Evolutionary conservation across 805 yeast genomes (phyloP), one percentile per base, ranked within the genome.

Genomic region (Pichia eremophila): DNA sequence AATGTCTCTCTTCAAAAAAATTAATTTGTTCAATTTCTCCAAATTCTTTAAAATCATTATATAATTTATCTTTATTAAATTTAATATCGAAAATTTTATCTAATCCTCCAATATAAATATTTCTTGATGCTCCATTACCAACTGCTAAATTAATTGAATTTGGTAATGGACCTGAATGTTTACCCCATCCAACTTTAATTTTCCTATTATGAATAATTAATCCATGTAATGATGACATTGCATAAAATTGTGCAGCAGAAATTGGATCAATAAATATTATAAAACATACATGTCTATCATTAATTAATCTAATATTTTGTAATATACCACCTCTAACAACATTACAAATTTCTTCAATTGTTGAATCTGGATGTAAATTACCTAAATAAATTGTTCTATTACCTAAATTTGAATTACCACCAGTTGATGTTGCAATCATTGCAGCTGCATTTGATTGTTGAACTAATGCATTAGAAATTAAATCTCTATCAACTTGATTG

Each of bases 381-480:
- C 97, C 97, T 54, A 91, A 71, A 62, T 89, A 91, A 37, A 91
- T 90, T 0, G 97, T 90, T 64, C 99, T 74, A 63, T 91, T 91
- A 41, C 98, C 98, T 54, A 89, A 72, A 62, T 91, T 91, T 49
- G 81, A 80, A 27, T 91, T 86, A 25, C 97, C 97, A 14, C 96
- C 97, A 2, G 96, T 95, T 46, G 90, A 79, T 0, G 95, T 84
- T 1, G 96, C 96, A 58, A 91, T 90, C 36, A 95, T 91, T n/a
- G 96, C 96, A 8, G 98, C 96, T 1, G 97, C 96, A 37, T 95
- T 95, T 15, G 95, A 81, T 67, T 93, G 97, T 65, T 88, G 95
- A 37, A 91, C 85, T 47, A 90, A 72, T 8, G 91, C 86, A 39
- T 80, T 77, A 0, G 90, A 82, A 54, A 78, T 78, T 52, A 75